Evolutionary conservation across 345 rosid genomes (phyloP), one percentile per base, ranked within the genome.

Genomic region (Corchorus olitorius): DNA sequence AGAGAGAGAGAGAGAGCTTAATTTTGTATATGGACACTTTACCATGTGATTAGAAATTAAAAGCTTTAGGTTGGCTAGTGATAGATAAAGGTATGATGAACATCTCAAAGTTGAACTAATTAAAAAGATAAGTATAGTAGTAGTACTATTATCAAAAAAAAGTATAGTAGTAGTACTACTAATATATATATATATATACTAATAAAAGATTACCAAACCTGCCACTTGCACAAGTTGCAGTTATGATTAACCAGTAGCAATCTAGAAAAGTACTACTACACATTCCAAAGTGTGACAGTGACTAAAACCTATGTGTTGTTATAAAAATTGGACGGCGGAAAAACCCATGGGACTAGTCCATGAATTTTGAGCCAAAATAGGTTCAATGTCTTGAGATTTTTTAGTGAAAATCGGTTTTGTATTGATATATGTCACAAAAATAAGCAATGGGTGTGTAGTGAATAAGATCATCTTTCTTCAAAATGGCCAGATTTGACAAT

Each of bases 141-240:
- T 53, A 4, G 2, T 15, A 13, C 16, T 53, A 53, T n/a, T n/a
- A n/a, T n/a, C n/a, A n/a, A n/a, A n/a, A n/a, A n/a, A n/a, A n/a
- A n/a, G n/a, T n/a, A n/a, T n/a, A 13, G 16, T 16, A 16, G 1
- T 53, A 4, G 2, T 15, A 13, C 16, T 53, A 53, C 2, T 27
- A 4, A 5, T 45, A 53, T 53, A n/a, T n/a, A n/a, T n/a, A n/a
- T n/a, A n/a, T n/a, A n/a, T n/a, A n/a, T n/a, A n/a, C n/a, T n/a
- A n/a, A n/a, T 37, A 65, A 65, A 65, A 65, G 35, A 66, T 66
- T 66, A 45, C 6, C 10, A 13, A 66, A 8, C 35, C 71, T 2
- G 43, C 43, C 71, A 66, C 71, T 66, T 45, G 71, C 54, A 17
- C 71, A 66, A 66, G 54, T 66, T 66, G 71, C 37, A 66, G n/a